Conservation (phyloP, 805 yeast genomes). For the Debaryomyces prosopidis region DNA sequence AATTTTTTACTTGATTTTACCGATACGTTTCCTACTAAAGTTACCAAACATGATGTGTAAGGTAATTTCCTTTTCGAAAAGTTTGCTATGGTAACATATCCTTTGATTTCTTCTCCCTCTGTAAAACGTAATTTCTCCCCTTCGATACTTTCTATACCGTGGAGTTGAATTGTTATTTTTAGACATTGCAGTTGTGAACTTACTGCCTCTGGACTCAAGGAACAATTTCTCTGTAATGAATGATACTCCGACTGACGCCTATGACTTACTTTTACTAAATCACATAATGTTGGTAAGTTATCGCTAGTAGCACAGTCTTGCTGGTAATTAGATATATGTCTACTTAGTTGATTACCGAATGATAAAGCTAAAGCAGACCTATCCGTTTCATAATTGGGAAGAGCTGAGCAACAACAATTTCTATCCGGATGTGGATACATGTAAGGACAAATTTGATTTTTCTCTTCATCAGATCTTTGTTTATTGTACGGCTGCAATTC, state of each 20-base stretch:
- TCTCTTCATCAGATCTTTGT: no score
- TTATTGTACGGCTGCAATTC: no score
- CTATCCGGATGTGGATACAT: no score
- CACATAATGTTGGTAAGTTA: background rate
- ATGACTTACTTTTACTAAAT: background rate
- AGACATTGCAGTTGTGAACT: background rate
- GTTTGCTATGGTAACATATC: background rate
- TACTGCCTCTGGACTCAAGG: background rate
- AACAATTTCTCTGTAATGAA: background rate
- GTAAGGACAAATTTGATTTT: no score
- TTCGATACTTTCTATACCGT: no score
- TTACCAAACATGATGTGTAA: background rate
- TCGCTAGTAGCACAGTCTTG: background rate
- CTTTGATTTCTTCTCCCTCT: background rate
- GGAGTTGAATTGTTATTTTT: background rate
- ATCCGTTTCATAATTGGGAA: no score
- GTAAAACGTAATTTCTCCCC: background rate
- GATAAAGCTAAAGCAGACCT: no score
- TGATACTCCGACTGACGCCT: background rate
- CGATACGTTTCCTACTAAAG: background rate
- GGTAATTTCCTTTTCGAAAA: background rate
- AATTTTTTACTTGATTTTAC: background rate
- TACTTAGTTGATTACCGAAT: no score
- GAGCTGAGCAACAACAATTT: no score
- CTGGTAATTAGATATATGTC: background rate